Percentiles rank a stretch among this genome's conserved stretches.
phyloP scores from a whole-genome alignment of 257 asterid genomes.

The Plantago ovata region DNA sequence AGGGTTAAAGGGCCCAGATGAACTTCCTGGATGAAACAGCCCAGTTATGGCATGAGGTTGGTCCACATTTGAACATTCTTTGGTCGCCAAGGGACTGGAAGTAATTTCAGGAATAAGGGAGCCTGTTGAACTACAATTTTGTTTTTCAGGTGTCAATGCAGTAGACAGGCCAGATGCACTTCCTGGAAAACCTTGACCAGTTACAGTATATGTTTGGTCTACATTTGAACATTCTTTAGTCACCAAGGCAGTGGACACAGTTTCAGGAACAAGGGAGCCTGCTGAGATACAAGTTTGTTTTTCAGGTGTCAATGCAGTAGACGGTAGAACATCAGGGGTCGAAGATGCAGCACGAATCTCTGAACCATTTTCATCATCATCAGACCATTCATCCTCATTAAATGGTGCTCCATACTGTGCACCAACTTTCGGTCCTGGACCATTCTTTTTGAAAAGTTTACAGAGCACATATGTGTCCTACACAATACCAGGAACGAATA shows the following conservation, averaged over 20 bases:
- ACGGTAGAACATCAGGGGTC: conserved; percentile 22
- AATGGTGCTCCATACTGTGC: conserved; percentile 96
- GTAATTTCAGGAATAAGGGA: too few relatives aligned
- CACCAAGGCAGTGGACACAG: conserved; percentile 18
- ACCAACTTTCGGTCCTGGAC: conserved; percentile 81
- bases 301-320: conserved; percentile 18
- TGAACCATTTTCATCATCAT: conserved; percentile 31
- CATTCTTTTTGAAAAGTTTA: conserved; percentile 74
- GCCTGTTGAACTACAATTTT: too few relatives aligned
- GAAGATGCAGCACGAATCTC: conserved; percentile 22
- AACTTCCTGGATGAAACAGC: not conserved
- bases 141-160: too few relatives aligned
- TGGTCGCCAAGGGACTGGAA: too few relatives aligned
- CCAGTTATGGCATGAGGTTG: too few relatives aligned
- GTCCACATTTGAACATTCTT: too few relatives aligned
- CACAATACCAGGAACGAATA: conserved; percentile 13
- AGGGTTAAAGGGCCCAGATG: too few relatives aligned
- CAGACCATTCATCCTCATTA: conserved; percentile 77
- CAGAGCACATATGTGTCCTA: conserved; percentile 77
- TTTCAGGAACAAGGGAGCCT: conserved; percentile 21
- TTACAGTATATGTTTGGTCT: not conserved
- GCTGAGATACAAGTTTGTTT: conserved; percentile 23
- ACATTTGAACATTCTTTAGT: conserved; percentile 25
- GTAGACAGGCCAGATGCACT: conserved; percentile 5
- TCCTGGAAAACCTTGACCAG: not conserved